These are phyloP conservation scores for Globisporangium solare DNA, from an alignment of 352 stramenopile genomes.

Conservation along the genomic window DNA sequence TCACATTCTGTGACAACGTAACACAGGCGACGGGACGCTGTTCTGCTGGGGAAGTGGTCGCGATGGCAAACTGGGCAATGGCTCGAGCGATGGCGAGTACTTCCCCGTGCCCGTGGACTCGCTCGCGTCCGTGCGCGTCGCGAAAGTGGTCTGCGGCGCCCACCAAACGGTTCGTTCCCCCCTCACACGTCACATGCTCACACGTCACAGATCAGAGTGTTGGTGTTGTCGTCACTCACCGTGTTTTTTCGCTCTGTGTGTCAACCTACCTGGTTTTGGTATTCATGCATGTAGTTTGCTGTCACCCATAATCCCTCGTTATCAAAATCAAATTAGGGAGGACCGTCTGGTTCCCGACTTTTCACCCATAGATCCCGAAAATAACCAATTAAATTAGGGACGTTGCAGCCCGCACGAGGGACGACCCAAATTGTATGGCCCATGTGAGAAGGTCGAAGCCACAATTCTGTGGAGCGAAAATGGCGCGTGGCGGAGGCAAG, in stretches of 20 bases:
- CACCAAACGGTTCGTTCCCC: constrained; percentile 52
- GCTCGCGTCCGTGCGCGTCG: constrained; percentile 51
- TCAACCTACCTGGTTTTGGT: constrained; percentile 14
- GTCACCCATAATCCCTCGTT: constrained; percentile 43
- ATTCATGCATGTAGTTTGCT: constrained; percentile 21
- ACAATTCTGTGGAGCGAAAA: constrained; percentile 12
- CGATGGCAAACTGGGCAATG: constrained; percentile 68
- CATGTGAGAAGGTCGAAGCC: background rate
- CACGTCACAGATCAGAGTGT: constrained; percentile 11
- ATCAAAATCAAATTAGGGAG: background rate
- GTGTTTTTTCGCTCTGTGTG: background rate
- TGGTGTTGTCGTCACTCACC: background rate
- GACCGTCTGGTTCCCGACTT: background rate
- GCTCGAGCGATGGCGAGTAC: constrained; percentile 49
- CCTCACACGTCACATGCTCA: no score
- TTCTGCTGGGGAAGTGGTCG: constrained; percentile 68
- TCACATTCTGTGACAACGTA: background rate
- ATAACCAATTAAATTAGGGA: no score
- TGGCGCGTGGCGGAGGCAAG: constrained; percentile 59
- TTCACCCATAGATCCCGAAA: no score
- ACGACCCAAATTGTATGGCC: constrained; percentile 6
- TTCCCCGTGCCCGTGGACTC: constrained; percentile 43
- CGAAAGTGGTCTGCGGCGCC: constrained; percentile 43
- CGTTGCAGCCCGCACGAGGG: no score
- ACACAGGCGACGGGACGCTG: constrained; percentile 45